phyloP scores from a whole-genome alignment of 169 alveolate genomes.

The Babesia bovis region DNA sequence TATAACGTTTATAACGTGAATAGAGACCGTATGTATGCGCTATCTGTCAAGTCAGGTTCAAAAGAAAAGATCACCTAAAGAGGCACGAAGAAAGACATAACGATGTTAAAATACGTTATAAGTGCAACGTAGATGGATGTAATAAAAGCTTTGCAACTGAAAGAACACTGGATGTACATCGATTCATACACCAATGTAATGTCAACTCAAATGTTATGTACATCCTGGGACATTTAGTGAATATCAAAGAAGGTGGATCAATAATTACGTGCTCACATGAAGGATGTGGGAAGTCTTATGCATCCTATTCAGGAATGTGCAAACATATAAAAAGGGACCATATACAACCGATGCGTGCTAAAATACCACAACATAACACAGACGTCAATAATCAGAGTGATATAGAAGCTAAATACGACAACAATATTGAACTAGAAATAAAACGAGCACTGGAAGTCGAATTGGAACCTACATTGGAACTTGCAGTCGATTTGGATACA shows the following conservation, averaged over 20 bases:
- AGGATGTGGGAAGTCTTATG: slow-evolving; percentile 23
- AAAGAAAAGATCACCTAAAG: slow-evolving; percentile 73
- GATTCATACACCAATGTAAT: slow-evolving; percentile 32
- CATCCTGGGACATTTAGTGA: slow-evolving; percentile 44
- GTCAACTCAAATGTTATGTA: slow-evolving; percentile 21
- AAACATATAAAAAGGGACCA: slow-evolving; percentile 41
- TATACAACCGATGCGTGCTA: background rate
- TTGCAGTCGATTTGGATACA: no score
- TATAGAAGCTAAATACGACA: no score
- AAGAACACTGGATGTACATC: slow-evolving; percentile 16
- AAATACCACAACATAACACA: background rate
- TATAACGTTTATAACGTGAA: background rate
- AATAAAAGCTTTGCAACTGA: background rate
- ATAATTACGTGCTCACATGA: slow-evolving; percentile 39
- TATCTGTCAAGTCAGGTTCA: slow-evolving; percentile 50
- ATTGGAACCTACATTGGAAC: no score
- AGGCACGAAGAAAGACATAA: slow-evolving; percentile 67
- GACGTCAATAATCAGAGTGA: background rate
- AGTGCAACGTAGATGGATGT: slow-evolving; percentile 69
- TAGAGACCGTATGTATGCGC: slow-evolving; percentile 62
- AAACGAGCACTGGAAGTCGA: no score
- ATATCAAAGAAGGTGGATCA: background rate
- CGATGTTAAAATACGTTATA: background rate
- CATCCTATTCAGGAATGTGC: slow-evolving; percentile 55
- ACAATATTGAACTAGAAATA: no score